phyloP scores from a whole-genome alignment of 2,329 filamentous ascomycete genomes.

The Hypoxylon rubiginosum region DNA sequence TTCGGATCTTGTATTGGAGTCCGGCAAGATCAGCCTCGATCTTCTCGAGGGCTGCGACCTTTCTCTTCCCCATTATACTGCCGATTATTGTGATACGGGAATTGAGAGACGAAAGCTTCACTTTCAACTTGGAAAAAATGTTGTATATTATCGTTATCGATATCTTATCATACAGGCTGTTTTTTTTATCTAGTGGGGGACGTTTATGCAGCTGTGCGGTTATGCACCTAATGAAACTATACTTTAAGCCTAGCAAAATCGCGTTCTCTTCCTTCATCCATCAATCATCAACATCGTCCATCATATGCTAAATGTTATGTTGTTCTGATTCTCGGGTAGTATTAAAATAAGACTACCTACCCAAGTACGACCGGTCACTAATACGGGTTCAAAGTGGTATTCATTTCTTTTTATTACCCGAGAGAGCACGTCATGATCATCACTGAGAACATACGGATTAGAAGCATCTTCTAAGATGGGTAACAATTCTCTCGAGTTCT shows the following conservation, averaged over 20 bases:
- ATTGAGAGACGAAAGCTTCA: not conserved
- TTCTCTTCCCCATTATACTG: constrained; percentile 81
- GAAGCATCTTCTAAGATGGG: not conserved
- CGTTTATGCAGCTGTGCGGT: not conserved
- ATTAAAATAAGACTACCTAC: too few relatives aligned
- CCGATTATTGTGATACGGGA: not conserved
- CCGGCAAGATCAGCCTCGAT: constrained; percentile 92
- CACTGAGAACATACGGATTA: not conserved
- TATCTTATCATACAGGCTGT: constrained; percentile 27
- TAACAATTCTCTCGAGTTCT: not conserved
- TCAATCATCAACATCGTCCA: too few relatives aligned
- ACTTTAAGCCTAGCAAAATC: too few relatives aligned
- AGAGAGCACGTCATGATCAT: not conserved
- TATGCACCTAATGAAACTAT: too few relatives aligned
- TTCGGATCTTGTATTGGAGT: constrained; percentile 90
- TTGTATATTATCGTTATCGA: constrained; percentile 22
- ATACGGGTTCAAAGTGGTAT: too few relatives aligned
- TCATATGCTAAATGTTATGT: not conserved
- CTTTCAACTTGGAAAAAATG: constrained; percentile 17
- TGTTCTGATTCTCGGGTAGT: too few relatives aligned
- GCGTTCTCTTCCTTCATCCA: too few relatives aligned
- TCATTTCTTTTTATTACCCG: not conserved
- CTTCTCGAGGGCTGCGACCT: constrained; percentile 93
- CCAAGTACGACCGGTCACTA: too few relatives aligned
- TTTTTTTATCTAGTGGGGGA: not conserved